Evolutionary conservation across 2,329 filamentous ascomycete genomes (phyloP).

Genomic region (Alternaria sp.): DNA sequence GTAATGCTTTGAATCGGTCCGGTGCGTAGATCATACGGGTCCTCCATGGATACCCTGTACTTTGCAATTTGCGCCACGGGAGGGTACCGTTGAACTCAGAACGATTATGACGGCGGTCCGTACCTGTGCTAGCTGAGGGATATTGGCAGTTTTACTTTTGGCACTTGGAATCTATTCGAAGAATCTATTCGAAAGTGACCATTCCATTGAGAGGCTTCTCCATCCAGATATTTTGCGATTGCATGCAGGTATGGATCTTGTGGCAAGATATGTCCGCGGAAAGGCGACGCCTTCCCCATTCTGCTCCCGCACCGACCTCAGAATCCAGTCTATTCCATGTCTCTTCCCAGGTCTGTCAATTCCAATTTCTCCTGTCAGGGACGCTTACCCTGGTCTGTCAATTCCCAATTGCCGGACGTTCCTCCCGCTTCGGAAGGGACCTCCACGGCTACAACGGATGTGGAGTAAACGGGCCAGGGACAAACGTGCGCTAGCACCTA

Average conservation of each 20-base stretch:
- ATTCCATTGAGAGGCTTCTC: not conserved
- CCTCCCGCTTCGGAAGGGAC: slow-evolving; percentile 17
- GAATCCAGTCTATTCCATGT: not conserved
- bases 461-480: slow-evolving; percentile 18
- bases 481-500: slow-evolving; percentile 5
- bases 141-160: not conserved
- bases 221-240: not conserved
- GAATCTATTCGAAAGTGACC: not conserved
- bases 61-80: slow-evolving; percentile 10
- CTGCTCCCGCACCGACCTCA: slow-evolving; percentile 1
- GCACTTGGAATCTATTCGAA: not conserved
- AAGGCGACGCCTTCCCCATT: slow-evolving; percentile 10
- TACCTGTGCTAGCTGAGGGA: not conserved
- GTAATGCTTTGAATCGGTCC: slow-evolving; percentile 10
- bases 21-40: slow-evolving; percentile 11
- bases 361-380: slow-evolving; percentile 13
- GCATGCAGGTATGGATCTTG: no score
- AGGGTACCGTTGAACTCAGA: not conserved
- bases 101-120: not conserved
- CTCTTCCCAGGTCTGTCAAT: not conserved
- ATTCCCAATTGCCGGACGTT: slow-evolving; percentile 11
- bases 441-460: slow-evolving; percentile 3
- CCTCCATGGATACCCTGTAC: slow-evolving; percentile 3
- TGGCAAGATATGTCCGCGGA: slow-evolving; percentile 2
- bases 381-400: slow-evolving; percentile 8